phyloP scores from a whole-genome alignment of 257 asterid genomes.

The Capsicum pubescens region DNA sequence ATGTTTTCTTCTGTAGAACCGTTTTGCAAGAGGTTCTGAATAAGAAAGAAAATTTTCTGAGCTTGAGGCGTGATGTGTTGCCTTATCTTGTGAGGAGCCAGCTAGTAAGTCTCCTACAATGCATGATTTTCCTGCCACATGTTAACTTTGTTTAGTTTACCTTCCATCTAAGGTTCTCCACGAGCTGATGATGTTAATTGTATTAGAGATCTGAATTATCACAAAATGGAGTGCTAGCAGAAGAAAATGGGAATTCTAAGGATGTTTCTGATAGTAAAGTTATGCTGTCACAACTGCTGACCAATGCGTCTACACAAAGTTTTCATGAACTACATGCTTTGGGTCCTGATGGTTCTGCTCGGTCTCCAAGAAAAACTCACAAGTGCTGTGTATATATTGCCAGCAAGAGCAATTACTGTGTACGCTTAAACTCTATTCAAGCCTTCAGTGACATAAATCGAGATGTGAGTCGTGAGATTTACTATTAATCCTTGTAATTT shows the following conservation, averaged over 20 bases:
- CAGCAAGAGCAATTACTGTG: constrained; percentile 88
- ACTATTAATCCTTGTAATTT: background rate
- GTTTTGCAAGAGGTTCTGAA: constrained; percentile 81
- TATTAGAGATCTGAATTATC: constrained; percentile 78
- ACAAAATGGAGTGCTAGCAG: constrained; percentile 67
- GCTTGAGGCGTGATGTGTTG: constrained; percentile 87
- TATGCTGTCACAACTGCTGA: constrained; percentile 77
- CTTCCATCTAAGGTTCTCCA: constrained; percentile 11
- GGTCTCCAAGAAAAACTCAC: constrained; percentile 61
- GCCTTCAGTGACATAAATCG: constrained; percentile 89
- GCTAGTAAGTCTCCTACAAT: constrained; percentile 66
- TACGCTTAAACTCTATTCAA: constrained; percentile 81
- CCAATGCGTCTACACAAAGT: constrained; percentile 86
- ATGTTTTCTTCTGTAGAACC: constrained; percentile 53
- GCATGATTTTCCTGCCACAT: constrained; percentile 18
- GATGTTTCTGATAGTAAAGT: constrained; percentile 65
- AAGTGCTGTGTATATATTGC: constrained; percentile 94
- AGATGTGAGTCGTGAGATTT: constrained; percentile 93
- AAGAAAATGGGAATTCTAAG: constrained; percentile 74
- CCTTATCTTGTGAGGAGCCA: constrained; percentile 95
- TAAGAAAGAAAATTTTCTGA: constrained; percentile 75
- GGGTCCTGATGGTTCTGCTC: constrained; percentile 63
- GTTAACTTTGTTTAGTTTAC: constrained; percentile 28
- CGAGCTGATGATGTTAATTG: constrained; percentile 28
- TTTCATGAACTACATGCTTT: constrained; percentile 77